phyloP scores from a whole-genome alignment of 2,329 filamentous ascomycete species.

The Fusarium nematophilum region DNA sequence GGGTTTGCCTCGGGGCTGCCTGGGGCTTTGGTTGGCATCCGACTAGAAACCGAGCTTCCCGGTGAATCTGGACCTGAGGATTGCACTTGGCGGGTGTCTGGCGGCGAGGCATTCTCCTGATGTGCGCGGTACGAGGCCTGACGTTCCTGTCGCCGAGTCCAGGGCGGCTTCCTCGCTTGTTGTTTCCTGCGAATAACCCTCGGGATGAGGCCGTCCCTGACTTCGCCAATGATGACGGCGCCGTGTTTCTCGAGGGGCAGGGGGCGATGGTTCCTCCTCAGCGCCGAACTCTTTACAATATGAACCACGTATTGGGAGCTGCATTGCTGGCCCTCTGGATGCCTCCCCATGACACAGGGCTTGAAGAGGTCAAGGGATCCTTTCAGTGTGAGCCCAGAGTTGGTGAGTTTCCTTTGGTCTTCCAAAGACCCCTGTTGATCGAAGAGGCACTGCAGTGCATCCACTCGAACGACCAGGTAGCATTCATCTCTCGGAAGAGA shows the following conservation, averaged over 20 bases:
- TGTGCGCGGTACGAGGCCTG: background rate
- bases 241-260: background rate
- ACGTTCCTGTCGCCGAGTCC: background rate
- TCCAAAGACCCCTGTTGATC: background rate
- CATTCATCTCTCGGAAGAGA: background rate
- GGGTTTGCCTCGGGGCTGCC: too few relatives aligned
- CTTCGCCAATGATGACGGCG: background rate
- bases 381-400: background rate
- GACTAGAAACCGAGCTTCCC: too few relatives aligned
- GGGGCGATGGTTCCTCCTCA: background rate
- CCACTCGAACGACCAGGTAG: conserved; percentile 2
- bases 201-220: background rate
- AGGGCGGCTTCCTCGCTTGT: background rate
- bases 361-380: background rate
- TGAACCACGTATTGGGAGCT: background rate
- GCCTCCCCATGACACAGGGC: background rate
- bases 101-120: background rate
- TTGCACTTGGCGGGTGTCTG: background rate
- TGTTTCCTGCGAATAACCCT: background rate
- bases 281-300: background rate
- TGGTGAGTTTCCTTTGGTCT: conserved; percentile 1
- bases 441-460: background rate
- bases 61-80: too few relatives aligned
- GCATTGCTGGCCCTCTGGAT: background rate
- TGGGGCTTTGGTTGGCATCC: too few relatives aligned